Evolutionary conservation across 768 basidiomycete species (phyloP), one percentile per base, ranked within the genome.

Genomic region (Suillus fuscotomentosus): DNA sequence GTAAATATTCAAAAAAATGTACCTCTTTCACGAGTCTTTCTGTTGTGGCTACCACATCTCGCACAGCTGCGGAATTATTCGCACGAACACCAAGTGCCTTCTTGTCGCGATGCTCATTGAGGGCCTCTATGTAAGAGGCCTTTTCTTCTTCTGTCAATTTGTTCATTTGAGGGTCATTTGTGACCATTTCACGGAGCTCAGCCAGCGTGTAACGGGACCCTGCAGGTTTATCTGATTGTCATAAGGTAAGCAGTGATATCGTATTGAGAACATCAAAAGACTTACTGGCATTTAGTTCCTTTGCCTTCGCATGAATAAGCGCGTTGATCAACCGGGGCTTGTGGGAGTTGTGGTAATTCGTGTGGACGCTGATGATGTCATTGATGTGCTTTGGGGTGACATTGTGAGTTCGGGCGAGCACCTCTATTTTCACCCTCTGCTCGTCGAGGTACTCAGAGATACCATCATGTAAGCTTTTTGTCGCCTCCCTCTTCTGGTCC

Each of bases 21-120:
- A 63, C 62, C 50, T 54, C 36, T 41, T 51, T 63, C 38, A 54
- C n/a, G n/a, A 55, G 7, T 17, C 38, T 14, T 15, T 63, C 62
- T 6, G 22, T n/a, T 11, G 62, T 63, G 34, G 20, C 20, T 17
- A 36, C 9, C 20, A 56, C 43, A 41, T 63, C 62, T 11, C 53
- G 53, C 3, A 34, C 36, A 11, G 62, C 62, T 10, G 53, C 62
- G 2, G 20, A 14, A 31, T 63, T 63, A 38, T 63, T 63, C 7
- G 53, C 62, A 3, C 53, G 53, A 15, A 55, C 13, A 13, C 62
- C 31, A 41, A 20, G 6, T 11, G 5, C 20, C 50, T 63, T 57
- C 6, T 36, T 10, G 6, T 56, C 48, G 6, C 34, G 62, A 43
- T 54, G 53, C 11, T 63, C 62, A 36, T 13, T 31, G 47, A 63